Evolutionary conservation across 345 rosid species (phyloP).

Genomic region (Mallotus nudiflorus): DNA sequence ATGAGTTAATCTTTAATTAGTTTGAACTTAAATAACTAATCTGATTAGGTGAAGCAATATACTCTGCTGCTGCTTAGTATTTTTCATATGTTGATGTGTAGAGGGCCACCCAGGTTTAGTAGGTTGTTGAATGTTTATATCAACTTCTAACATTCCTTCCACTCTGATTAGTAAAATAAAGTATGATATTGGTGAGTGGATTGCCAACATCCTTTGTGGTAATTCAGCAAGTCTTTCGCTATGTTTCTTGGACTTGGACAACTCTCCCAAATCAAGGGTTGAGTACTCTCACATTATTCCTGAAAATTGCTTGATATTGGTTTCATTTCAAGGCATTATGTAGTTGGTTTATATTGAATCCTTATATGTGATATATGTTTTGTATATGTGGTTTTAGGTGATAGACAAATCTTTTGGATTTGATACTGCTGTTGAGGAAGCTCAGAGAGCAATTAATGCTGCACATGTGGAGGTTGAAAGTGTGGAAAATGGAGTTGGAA

Average conservation of each 20-base stretch:
- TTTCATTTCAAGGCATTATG: background rate
- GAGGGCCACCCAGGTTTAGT: background rate
- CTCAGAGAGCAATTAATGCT: conserved; percentile 95
- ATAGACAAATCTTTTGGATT: conserved; percentile 96
- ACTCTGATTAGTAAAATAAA: background rate
- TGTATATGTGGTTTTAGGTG: conserved; percentile 45
- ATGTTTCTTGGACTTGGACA: background rate
- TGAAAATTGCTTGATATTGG: background rate
- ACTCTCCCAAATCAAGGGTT: background rate
- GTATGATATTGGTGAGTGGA: background rate
- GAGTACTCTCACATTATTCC: background rate
- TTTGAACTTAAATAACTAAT: too few relatives aligned
- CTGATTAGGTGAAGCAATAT: background rate
- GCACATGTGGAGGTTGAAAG: conserved; percentile 97
- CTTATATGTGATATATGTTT: background rate
- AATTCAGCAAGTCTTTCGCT: background rate
- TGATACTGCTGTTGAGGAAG: conserved; percentile 98
- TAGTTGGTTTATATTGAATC: background rate
- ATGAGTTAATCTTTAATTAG: too few relatives aligned
- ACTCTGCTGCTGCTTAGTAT: background rate
- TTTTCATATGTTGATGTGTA: background rate
- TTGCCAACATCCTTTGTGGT: background rate
- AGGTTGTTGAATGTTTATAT: background rate
- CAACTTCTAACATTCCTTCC: background rate
- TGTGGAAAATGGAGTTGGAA: conserved; percentile 94